A percentile compares a stretch with the other conserved stretches of the same genome.
These are phyloP conservation scores for Sugiyamaella xylanicola DNA, from an alignment of 1,139 yeast genomes.

Conservation along the genomic window DNA sequence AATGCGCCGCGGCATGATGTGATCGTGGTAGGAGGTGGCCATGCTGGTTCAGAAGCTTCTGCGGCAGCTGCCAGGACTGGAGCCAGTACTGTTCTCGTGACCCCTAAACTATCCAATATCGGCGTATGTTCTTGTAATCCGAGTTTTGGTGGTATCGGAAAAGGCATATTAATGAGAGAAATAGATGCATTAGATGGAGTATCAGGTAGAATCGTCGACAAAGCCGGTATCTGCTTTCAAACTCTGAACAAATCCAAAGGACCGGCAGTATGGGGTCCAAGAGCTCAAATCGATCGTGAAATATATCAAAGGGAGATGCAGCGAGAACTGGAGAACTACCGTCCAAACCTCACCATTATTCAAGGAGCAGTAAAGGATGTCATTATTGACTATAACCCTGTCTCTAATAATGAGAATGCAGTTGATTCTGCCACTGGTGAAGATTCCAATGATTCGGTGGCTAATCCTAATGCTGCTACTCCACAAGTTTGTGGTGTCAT, in stretches of 20 bases:
- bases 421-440: not conserved
- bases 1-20: constrained; percentile 54
- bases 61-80: constrained; percentile 90
- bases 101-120: constrained; percentile 72
- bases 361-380: constrained; percentile 86
- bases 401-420: not conserved
- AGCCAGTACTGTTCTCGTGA: constrained; percentile 67
- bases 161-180: constrained; percentile 88
- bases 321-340: constrained; percentile 55
- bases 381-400: constrained; percentile 53
- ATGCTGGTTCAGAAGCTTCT: constrained; percentile 98
- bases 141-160: constrained; percentile 97
- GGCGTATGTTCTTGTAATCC: constrained; percentile 98
- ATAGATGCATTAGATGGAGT: constrained; percentile 97
- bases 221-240: constrained; percentile 91
- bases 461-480: not conserved
- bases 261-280: constrained; percentile 98
- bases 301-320: constrained; percentile 85
- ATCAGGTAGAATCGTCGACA: constrained; percentile 78
- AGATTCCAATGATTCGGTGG: not conserved
- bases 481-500: constrained; percentile 64
- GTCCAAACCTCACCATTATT: constrained; percentile 56
- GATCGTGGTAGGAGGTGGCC: constrained; percentile 95
- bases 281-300: constrained; percentile 92
- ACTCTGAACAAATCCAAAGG: constrained; percentile 87